Conservation (phyloP, 148 eudicot genomes). For the Arbutus unedo region DNA sequence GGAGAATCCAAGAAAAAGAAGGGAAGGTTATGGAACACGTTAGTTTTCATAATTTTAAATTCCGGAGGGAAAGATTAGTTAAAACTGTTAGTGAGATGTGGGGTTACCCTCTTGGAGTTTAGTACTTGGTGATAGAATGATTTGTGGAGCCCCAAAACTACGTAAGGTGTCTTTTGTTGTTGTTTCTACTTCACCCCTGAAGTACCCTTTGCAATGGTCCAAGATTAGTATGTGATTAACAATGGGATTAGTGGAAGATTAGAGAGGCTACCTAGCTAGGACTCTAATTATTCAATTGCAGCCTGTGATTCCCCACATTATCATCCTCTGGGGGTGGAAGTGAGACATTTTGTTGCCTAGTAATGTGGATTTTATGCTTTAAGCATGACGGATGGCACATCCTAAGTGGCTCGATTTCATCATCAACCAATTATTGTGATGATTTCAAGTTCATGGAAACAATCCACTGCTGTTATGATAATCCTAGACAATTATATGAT, state of each 20-base stretch:
- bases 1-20: conserved; percentile 22
- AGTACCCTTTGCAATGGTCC: not conserved
- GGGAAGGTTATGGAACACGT: conserved; percentile 24
- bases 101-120: conserved; percentile 15
- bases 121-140: conserved; percentile 33
- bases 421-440: too few relatives aligned
- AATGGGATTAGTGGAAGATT: not conserved
- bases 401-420: too few relatives aligned
- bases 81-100: conserved; percentile 9
- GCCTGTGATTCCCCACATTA: conserved; percentile 7
- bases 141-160: conserved; percentile 10
- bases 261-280: not conserved
- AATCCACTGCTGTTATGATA: too few relatives aligned
- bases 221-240: not conserved
- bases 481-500: too few relatives aligned
- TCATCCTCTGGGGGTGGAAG: not conserved
- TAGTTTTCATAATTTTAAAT: conserved; percentile 17
- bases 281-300: not conserved
- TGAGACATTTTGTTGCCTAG: not conserved
- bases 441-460: too few relatives aligned
- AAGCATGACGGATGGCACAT: too few relatives aligned
- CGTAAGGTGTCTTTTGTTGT: conserved; percentile 26
- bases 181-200: conserved; percentile 19
- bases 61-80: conserved; percentile 24
- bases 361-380: too few relatives aligned